Base-by-base conservation (phyloP, 2,329 filamentous ascomycete species). In the Aspergillus hiratsukae region DNA sequence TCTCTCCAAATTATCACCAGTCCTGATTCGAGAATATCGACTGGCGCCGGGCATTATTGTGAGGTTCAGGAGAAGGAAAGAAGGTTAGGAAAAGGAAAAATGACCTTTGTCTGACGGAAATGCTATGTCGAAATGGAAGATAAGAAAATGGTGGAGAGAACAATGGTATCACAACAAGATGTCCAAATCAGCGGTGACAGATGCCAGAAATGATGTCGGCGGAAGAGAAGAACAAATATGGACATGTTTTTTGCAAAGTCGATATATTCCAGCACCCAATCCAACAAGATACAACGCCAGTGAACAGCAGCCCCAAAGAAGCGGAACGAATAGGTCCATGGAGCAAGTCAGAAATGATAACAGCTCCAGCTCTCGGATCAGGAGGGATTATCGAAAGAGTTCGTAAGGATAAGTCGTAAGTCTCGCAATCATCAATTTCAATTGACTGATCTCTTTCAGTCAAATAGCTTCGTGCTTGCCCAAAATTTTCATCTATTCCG, bases 341-440 rank as follows among this genome's bases (percentile, higher is more conserved):
- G 37, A 35, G 21, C 29, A 54, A n/a, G 21, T 40, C 48, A 49
- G 29, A 54, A 37, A 52, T 25, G 21, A 25, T 37, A 37, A 14
- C 23, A 10, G 9, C 19, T 27, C 43, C 21, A 17, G 43, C 43
- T 46, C 14, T 23, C 11, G 21, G 10, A 27, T 11, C 21, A 27
- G 43, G 43, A 23, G 6, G 21, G 9, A 41, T 5, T 19, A 19
- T 46, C 9, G 11, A 17, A 46, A 14, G 6, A 23, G 58, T 57
- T 61, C 63, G 59, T 66, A 62, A 61, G 59, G 35, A 54, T 60
- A 59, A 59, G 45, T 62, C 58, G 51, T 64, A 52, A 52, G 56
- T 55, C 58, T 53, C 60, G 58, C 60, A 61, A 60, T 58, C 58
- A 62, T 66, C 62, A 64, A 58, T 53, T 59, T 53, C 54, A 60